These are phyloP conservation scores for Ordospora pajunii DNA, from an alignment of 371 early-diverging fungal genomes.

Conservation along the genomic window DNA sequence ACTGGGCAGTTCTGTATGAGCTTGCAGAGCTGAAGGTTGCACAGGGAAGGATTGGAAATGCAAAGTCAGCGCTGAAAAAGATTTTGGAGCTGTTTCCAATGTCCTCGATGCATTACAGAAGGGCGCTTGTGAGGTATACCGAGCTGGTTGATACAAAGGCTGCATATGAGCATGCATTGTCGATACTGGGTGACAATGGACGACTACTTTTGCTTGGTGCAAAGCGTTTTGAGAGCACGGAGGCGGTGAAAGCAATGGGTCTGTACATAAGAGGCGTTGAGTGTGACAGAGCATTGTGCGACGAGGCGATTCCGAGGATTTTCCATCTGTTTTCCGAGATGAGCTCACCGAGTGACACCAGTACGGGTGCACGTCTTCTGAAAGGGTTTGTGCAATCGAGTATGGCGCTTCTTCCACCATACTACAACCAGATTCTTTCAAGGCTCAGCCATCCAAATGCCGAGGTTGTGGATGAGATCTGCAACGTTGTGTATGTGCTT, in stretches of 20 bases:
- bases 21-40: constrained; percentile 37
- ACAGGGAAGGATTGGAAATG: constrained; percentile 40
- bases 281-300: constrained; percentile 30
- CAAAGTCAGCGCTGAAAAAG: constrained; percentile 48
- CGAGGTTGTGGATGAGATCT: constrained; percentile 27
- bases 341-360: background rate
- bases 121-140: constrained; percentile 21
- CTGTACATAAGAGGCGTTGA: constrained; percentile 43
- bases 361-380: constrained; percentile 1
- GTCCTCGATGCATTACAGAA: background rate
- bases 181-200: constrained; percentile 26
- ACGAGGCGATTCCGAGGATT: constrained; percentile 57
- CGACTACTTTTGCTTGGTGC: constrained; percentile 47
- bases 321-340: constrained; percentile 53
- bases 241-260: constrained; percentile 34
- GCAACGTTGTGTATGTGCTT: constrained; percentile 28
- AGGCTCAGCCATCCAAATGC: constrained; percentile 26
- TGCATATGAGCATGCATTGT: constrained; percentile 32
- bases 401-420: constrained; percentile 34
- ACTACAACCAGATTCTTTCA: constrained; percentile 53
- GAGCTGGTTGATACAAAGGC: constrained; percentile 44
- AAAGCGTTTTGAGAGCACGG: constrained; percentile 53
- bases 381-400: background rate
- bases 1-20: constrained; percentile 57
- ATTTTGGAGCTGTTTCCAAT: constrained; percentile 22